Evolutionary conservation across 2,329 filamentous ascomycete genomes (phyloP).

Genomic region (Fulvia fulva): DNA sequence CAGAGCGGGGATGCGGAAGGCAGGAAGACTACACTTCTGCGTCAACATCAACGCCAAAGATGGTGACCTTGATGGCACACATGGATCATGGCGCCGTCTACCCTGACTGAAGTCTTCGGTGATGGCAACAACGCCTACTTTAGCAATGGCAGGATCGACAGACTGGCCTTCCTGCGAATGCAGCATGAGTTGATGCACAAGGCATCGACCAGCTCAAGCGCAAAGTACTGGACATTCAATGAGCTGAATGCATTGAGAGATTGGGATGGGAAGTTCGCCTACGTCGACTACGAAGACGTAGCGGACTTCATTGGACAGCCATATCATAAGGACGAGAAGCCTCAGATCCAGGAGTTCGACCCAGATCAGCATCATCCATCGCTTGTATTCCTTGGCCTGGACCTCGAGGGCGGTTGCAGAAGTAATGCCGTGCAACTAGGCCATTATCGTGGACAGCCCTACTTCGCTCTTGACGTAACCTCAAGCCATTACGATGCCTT

Average conservation of each 20-base stretch:
- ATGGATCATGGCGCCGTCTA: conserved; percentile 12
- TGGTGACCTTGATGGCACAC: neutral
- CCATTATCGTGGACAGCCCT: conserved; percentile 18
- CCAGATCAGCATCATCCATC: conserved; percentile 17
- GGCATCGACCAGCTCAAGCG: conserved; percentile 19
- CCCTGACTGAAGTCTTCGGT: conserved; percentile 19
- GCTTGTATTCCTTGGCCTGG: conserved; percentile 21
- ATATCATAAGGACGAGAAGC: conserved; percentile 18
- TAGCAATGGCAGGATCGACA: conserved; percentile 17
- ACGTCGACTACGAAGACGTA: conserved; percentile 15
- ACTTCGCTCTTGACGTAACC: conserved; percentile 22
- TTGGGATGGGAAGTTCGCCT: conserved; percentile 12
- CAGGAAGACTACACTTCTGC: conserved; percentile 4
- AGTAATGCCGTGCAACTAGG: conserved; percentile 15
- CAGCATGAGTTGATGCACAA: conserved; percentile 19
- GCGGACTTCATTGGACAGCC: conserved; percentile 17
- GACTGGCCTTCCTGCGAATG: conserved; percentile 19
- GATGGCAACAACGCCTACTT: conserved; percentile 22
- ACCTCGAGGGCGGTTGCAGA: conserved; percentile 16
- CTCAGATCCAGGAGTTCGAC: conserved; percentile 18
- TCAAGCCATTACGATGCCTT: conserved; percentile 16
- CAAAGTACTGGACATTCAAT: conserved; percentile 19
- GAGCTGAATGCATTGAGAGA: conserved; percentile 20
- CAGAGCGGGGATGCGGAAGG: neutral
- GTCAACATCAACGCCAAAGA: conserved; percentile 28